Evolutionary conservation across 345 rosid species (phyloP).

Genomic region (Populus tremula): DNA sequence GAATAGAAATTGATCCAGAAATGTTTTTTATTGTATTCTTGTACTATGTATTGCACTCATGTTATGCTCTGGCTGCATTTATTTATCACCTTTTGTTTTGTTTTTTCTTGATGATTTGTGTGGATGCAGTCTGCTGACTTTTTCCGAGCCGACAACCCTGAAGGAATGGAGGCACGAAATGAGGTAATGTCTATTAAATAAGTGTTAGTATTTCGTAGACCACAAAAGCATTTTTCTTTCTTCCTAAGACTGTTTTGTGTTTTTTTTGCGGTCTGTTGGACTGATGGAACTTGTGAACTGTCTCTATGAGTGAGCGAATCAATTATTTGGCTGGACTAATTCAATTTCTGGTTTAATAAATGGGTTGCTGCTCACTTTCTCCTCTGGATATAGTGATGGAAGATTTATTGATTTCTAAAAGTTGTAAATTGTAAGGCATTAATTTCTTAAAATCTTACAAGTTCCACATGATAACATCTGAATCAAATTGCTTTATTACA

Average conservation of each 20-base stretch:
- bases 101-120: conserved; percentile 8
- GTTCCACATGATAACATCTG: neutral
- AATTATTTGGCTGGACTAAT: conserved; percentile 1
- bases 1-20: neutral
- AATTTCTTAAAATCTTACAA: neutral
- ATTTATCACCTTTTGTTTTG: neutral
- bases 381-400: neutral
- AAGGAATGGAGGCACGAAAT: conserved; percentile 96
- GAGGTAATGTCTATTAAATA: conserved; percentile 57
- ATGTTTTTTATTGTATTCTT: neutral
- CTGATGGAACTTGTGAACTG: neutral
- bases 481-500: neutral
- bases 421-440: neutral
- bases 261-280: neutral
- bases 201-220: neutral
- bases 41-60: neutral
- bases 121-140: conserved; percentile 88
- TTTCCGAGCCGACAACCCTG: conserved; percentile 94
- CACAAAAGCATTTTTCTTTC: neutral
- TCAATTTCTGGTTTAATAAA: neutral
- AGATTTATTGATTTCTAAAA: conserved; percentile 4
- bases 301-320: neutral
- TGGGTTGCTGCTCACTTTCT: neutral
- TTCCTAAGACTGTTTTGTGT: neutral
- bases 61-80: neutral